Base-by-base conservation (phyloP, 257 asterid genomes). In the Solanum peruvianum region DNA sequence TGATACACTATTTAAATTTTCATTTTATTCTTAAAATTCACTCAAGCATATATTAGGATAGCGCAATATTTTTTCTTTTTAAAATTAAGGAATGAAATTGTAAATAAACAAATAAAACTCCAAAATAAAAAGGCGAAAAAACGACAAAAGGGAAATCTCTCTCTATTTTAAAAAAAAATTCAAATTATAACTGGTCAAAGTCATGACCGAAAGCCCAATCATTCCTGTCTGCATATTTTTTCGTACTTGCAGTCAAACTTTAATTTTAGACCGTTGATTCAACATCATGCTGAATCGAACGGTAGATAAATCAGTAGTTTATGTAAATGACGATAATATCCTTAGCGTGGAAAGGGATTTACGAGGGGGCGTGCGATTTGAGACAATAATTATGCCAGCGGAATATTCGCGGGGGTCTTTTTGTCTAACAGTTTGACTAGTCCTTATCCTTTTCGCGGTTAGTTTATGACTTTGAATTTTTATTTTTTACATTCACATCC, bases 191-290 rank as follows among this genome's bases (percentile, higher is more conserved):
- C 7, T 86, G 91, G 93, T 91, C 93, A 91, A 91, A 87, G 88
- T 88, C 87, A 49, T 66, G 39, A 89, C 87, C 87, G 60, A 86
- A 83, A 80, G 92, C 85, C 92, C 89, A 89, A 89, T 90, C 90
- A 90, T 90, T 90, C 91, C 89, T 86, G 85, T 42, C 90, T 75
- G n/a, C 77, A 87, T 41, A 45, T 70, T 56, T 80, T 67, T 85
- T 87, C 66, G 91, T 86, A 86, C 89, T 70, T 44, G 27, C 76
- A 67, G 93, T 91, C 93, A 91, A 91, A 91, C 89, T 25, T 21
- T 78, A 80, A 25, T 21, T 82, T 1, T n/a, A 9, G 27, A 10
- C 87, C 92, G 90, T 89, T 1, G 88, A 85, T 64, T 20, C 11
- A 21, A 45, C 16, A 85, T 88, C 75, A 85, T 33, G 69, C 23